Percentiles rank a stretch among this genome's conserved stretches.
These are phyloP conservation scores for Aspergillus chevalieri DNA, from an alignment of 2,329 filamentous ascomycete genomes.

Conservation along the genomic window DNA sequence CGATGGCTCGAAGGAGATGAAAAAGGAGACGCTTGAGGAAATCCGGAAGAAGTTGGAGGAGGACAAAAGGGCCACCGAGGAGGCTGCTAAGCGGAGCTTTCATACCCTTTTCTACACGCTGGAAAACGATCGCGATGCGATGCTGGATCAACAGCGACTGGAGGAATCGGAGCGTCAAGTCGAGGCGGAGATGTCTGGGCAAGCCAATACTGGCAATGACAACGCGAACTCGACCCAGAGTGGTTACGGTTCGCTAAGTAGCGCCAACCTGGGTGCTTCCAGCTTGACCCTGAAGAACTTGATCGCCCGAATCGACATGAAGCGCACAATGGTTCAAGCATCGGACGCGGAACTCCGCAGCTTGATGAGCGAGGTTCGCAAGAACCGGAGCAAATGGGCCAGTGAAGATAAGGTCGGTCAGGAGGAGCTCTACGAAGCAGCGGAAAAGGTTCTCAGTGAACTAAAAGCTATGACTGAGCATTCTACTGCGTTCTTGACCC, in stretches of 20 bases:
- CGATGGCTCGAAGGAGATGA: conserved; percentile 52
- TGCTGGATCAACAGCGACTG: conserved; percentile 94
- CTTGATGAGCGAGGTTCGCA: conserved; percentile 93
- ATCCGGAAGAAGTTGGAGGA: conserved; percentile 90
- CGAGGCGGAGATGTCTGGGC: conserved; percentile 82
- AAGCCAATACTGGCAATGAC: conserved; percentile 50
- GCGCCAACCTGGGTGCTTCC: conserved; percentile 88
- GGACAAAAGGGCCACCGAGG: conserved; percentile 82
- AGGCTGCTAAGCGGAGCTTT: conserved; percentile 82
- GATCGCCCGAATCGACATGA: conserved; percentile 89
- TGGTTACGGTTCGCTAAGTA: conserved; percentile 84
- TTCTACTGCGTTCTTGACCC: conserved; percentile 87
- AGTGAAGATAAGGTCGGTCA: conserved; percentile 96
- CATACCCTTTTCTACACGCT: conserved; percentile 91
- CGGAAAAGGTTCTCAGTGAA: conserved; percentile 94
- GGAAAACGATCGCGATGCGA: conserved; percentile 89
- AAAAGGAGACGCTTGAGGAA: conserved; percentile 69
- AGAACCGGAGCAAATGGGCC: conserved; percentile 98
- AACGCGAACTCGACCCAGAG: conserved; percentile 50
- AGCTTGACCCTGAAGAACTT: conserved; percentile 95
- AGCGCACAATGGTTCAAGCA: conserved; percentile 81
- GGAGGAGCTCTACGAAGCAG: conserved; percentile 92
- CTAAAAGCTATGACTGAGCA: conserved; percentile 96
- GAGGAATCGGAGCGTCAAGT: conserved; percentile 95
- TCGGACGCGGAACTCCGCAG: conserved; percentile 88